These are phyloP conservation scores for Theileria orientalis DNA, from an alignment of 169 alveolate genomes.

Conservation along the genomic window DNA sequence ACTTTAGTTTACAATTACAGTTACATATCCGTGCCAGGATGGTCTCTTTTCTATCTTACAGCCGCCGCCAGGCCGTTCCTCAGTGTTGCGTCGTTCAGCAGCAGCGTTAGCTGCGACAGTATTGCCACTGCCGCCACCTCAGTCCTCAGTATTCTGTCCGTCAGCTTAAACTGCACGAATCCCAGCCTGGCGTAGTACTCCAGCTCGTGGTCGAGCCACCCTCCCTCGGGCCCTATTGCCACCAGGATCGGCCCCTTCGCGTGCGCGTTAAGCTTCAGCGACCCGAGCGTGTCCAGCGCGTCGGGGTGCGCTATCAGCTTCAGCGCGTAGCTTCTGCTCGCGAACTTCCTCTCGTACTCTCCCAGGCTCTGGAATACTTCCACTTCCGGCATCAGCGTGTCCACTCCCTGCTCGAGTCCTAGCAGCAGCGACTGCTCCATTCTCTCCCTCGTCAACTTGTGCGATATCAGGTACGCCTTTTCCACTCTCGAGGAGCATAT, in stretches of 20 bases:
- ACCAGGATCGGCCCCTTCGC: conserved; percentile 67
- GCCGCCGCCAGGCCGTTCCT: conserved; percentile 52
- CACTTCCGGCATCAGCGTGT: conserved; percentile 46
- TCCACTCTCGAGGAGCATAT: conserved; percentile 74
- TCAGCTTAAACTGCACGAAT: conserved; percentile 29
- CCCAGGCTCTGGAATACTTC: conserved; percentile 42
- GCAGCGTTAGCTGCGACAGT: conserved; percentile 34
- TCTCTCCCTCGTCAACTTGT: conserved; percentile 35
- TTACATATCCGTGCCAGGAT: background rate
- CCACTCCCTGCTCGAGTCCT: conserved; percentile 66
- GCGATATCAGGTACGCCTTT: conserved; percentile 60
- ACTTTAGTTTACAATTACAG: background rate
- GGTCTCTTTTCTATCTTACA: background rate
- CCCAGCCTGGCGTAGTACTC: conserved; percentile 34
- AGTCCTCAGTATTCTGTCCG: conserved; percentile 55
- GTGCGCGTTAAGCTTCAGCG: conserved; percentile 23
- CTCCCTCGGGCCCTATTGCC: conserved; percentile 81
- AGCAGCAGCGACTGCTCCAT: conserved; percentile 46
- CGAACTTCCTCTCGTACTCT: conserved; percentile 23
- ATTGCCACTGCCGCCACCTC: conserved; percentile 58
- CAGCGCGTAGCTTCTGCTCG: background rate
- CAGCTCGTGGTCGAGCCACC: conserved; percentile 72
- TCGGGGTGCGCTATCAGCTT: conserved; percentile 55
- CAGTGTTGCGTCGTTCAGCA: conserved; percentile 37
- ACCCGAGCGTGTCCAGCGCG: conserved; percentile 49